Conservation (phyloP, 1,139 yeast species). For the Yarrowia galli region DNA sequence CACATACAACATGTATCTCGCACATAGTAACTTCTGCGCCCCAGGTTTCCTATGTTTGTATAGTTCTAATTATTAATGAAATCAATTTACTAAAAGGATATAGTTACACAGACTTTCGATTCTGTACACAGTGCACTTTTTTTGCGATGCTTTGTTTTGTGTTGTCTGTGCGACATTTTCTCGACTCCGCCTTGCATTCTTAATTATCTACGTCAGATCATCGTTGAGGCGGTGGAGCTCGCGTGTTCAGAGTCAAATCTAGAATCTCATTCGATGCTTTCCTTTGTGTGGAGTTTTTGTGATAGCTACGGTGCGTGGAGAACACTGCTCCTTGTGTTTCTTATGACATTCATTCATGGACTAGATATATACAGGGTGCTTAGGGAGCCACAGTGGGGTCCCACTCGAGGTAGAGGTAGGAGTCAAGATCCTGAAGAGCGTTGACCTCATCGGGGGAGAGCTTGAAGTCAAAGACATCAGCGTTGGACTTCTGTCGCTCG, state of each 20-base stretch:
- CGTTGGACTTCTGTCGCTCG: slow-evolving; percentile 58
- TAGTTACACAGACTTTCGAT: no score
- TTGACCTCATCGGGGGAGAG: slow-evolving; percentile 53
- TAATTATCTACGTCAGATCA: slow-evolving; percentile 1
- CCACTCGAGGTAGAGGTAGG: slow-evolving; percentile 41
- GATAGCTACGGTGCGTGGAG: not conserved
- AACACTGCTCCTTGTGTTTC: no score
- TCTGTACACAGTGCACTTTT: no score
- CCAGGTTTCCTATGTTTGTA: no score
- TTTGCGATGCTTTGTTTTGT: no score
- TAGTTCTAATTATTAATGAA: not conserved
- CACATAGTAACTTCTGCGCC: no score
- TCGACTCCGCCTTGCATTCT: not conserved
- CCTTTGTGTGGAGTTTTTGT: no score
- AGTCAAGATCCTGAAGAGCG: slow-evolving; percentile 49
- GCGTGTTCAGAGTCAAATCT: not conserved
- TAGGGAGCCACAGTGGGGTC: slow-evolving; percentile 41
- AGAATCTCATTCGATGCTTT: not conserved
- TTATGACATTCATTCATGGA: no score
- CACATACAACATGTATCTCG: no score
- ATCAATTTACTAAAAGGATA: not conserved
- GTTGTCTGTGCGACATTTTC: not conserved
- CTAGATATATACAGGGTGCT: slow-evolving; percentile 2
- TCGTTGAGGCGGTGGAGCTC: not conserved
- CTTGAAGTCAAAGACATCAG: slow-evolving; percentile 59